phyloP scores from a whole-genome alignment of 495 filamentous ascomycete genomes.

The Pseudevernia furfuracea region DNA sequence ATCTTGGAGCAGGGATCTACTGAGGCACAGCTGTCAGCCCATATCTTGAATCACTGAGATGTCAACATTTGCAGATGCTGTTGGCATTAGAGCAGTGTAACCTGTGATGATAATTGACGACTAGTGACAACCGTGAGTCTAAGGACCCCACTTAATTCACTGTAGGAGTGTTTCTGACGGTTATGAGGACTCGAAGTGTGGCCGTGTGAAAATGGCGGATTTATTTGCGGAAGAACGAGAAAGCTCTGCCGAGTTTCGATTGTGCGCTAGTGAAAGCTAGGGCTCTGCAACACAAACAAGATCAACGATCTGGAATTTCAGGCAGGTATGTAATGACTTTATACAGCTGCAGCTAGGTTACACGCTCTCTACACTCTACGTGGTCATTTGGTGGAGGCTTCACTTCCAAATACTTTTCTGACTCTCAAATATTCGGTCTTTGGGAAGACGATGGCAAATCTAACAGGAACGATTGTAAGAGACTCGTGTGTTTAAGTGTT shows the following conservation, averaged over 20 bases:
- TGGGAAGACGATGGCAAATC: background rate
- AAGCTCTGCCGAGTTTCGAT: background rate
- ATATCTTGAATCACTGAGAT: background rate
- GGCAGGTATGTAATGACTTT: background rate
- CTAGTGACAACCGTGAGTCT: background rate
- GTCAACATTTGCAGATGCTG: background rate
- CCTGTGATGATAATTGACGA: background rate
- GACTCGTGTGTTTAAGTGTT: background rate
- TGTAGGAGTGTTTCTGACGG: background rate
- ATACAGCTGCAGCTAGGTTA: background rate
- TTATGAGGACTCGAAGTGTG: background rate
- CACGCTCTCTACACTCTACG: background rate
- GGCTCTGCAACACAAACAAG: background rate
- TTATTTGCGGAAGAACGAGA: too few species aligned
- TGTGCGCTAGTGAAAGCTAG: constrained; percentile 14
- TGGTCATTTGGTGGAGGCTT: background rate
- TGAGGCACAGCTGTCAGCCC: constrained; percentile 1
- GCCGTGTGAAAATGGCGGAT: background rate
- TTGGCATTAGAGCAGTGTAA: background rate
- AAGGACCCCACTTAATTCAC: background rate
- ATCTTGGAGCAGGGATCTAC: constrained; percentile 46
- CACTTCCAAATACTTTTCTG: background rate
- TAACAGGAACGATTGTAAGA: background rate
- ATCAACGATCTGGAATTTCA: background rate
- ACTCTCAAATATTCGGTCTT: background rate